Percentiles rank a stretch among this genome's conserved stretches.
phyloP scores from a whole-genome alignment of 2,329 filamentous ascomycete genomes.

The Fusarium fracticaudum region DNA sequence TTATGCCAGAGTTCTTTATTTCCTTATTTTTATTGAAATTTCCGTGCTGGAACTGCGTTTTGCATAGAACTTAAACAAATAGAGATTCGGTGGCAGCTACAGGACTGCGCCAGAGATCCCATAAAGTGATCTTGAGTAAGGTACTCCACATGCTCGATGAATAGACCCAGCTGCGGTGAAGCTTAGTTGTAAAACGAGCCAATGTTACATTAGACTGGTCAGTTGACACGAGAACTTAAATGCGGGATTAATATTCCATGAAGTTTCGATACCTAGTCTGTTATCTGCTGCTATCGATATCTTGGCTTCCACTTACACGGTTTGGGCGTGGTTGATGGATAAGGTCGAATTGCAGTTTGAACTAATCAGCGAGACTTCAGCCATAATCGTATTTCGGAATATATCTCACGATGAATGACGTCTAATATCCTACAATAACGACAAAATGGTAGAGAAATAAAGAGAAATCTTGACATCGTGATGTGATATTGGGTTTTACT shows the following conservation, averaged over 20 bases:
- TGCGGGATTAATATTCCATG: not conserved
- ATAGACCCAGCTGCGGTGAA: not conserved
- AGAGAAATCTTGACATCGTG: not conserved
- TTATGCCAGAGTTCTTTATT: not conserved
- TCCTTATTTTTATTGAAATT: rapidly evolving
- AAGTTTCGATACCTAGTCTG: not conserved
- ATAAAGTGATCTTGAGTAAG: not conserved
- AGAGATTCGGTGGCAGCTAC: not conserved
- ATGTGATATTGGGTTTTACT: not conserved
- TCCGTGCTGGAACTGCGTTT: not conserved
- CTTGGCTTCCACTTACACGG: not conserved
- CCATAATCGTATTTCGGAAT: not conserved
- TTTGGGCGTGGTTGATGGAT: not conserved
- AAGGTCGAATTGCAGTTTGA: not conserved
- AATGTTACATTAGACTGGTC: not conserved
- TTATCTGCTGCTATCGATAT: not conserved
- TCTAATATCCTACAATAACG: not conserved
- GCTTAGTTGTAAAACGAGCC: not conserved
- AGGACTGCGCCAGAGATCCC: not conserved
- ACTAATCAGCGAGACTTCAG: not conserved
- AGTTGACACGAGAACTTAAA: not conserved
- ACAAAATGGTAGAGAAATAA: not conserved
- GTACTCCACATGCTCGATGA: not conserved
- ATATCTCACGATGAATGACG: rapidly evolving
- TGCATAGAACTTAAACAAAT: not conserved